Evolutionary conservation across 2,329 filamentous ascomycete genomes (phyloP).

Genomic region (Neonectria hederae): DNA sequence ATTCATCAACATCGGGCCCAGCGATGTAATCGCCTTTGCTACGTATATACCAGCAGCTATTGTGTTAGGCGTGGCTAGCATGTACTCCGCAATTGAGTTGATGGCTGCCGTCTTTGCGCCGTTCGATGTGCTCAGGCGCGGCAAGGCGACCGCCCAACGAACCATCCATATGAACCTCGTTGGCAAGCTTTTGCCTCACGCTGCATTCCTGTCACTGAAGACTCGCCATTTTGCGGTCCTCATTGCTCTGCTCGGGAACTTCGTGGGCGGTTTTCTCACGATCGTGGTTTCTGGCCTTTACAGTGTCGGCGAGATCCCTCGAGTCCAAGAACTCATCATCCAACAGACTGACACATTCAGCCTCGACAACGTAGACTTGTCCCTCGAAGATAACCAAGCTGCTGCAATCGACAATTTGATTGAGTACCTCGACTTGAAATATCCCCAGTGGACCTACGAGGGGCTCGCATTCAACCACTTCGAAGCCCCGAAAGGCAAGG

Average conservation of each 20-base stretch:
- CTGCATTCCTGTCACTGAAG: constrained; percentile 30
- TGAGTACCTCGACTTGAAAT: constrained; percentile 41
- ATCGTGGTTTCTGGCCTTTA: constrained; percentile 42
- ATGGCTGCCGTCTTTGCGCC: constrained; percentile 38
- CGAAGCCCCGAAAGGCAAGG: constrained; percentile 12
- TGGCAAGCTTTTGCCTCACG: constrained; percentile 35
- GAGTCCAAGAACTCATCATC: constrained; percentile 35
- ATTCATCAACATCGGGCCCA: constrained; percentile 30
- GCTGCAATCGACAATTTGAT: constrained; percentile 41
- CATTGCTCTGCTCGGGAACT: constrained; percentile 34
- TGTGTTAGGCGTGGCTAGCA: constrained; percentile 31
- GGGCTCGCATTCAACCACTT: constrained; percentile 42
- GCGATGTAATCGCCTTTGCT: constrained; percentile 36
- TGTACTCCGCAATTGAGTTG: constrained; percentile 35
- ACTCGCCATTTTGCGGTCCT: constrained; percentile 36
- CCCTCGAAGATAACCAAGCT: constrained; percentile 36
- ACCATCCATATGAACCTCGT: constrained; percentile 34
- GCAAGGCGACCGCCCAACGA: constrained; percentile 26
- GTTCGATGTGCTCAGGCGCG: constrained; percentile 33
- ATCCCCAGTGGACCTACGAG: constrained; percentile 45
- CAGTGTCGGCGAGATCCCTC: constrained; percentile 37
- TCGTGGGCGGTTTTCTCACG: constrained; percentile 33
- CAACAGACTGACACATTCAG: constrained; percentile 42
- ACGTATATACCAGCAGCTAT: constrained; percentile 43
- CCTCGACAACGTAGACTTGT: constrained; percentile 32